These are phyloP conservation scores for Pisolithus albus DNA, from an alignment of 768 basidiomycete species.

Conservation along the genomic window DNA sequence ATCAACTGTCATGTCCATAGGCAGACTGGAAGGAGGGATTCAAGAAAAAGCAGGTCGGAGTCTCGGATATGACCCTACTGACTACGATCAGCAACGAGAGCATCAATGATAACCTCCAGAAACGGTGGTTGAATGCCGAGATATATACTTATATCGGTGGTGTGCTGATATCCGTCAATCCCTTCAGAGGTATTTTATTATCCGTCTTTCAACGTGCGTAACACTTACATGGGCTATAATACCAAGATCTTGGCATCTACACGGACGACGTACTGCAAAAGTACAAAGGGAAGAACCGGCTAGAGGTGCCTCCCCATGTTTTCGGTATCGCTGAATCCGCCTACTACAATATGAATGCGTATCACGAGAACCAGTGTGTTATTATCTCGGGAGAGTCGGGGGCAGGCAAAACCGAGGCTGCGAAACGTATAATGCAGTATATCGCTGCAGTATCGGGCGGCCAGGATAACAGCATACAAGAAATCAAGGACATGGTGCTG, in stretches of 20 bases:
- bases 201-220: neutral
- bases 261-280: constrained; percentile 78
- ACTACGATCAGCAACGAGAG: constrained; percentile 96
- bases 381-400: constrained; percentile 99
- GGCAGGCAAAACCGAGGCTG: constrained; percentile 98
- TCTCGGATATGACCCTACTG: constrained; percentile 96
- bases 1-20: constrained; percentile 34
- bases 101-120: constrained; percentile 96
- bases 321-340: constrained; percentile 95
- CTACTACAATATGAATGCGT: constrained; percentile 99
- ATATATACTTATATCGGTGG: constrained; percentile 99
- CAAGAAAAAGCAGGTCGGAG: constrained; percentile 99
- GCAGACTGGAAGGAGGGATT: constrained; percentile 99
- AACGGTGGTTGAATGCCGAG: constrained; percentile 90
- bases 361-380: constrained; percentile 99
- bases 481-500: constrained; percentile 99
- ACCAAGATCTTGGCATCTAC: constrained; percentile 91
- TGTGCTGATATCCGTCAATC: constrained; percentile 98
- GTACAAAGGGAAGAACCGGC: constrained; percentile 94
- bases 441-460: constrained; percentile 94
- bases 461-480: constrained; percentile 85
- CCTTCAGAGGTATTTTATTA: constrained; percentile 68
- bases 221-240: constrained; percentile 5
- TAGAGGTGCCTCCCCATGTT: constrained; percentile 97
- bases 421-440: constrained; percentile 99